Evolutionary conservation across 2,329 filamentous ascomycete species (phyloP).

Genomic region (Talaromyces funiculosus): DNA sequence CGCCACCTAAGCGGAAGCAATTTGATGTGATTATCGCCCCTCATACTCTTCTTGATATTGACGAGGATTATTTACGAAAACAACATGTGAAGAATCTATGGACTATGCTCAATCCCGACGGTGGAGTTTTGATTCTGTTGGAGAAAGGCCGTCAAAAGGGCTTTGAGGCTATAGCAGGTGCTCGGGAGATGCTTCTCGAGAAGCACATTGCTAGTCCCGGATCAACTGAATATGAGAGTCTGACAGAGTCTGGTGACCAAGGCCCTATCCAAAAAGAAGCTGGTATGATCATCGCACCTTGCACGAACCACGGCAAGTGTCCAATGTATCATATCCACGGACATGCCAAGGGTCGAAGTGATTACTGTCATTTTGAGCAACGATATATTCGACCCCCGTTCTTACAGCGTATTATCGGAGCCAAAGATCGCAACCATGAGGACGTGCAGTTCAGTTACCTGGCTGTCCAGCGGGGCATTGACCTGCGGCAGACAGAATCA

Average conservation of each 20-base stretch:
- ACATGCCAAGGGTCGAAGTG: conserved; percentile 67
- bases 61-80: conserved; percentile 71
- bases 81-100: conserved; percentile 81
- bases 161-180: conserved; percentile 85
- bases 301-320: conserved; percentile 81
- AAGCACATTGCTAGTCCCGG: conserved; percentile 63
- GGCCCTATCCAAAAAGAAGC: conserved; percentile 44
- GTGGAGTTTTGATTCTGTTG: conserved; percentile 77
- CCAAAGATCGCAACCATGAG: conserved; percentile 70
- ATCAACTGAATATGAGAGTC: conserved; percentile 38
- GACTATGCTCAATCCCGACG: conserved; percentile 74
- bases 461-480: conserved; percentile 70
- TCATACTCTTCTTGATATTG: conserved; percentile 70
- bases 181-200: conserved; percentile 70
- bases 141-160: conserved; percentile 90
- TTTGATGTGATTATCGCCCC: conserved; percentile 89
- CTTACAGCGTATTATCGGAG: conserved; percentile 67
- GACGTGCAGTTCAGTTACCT: conserved; percentile 89
- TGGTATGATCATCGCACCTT: conserved; percentile 60
- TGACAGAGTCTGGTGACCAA: conserved; percentile 27
- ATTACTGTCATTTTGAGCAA: conserved; percentile 88
- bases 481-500: conserved; percentile 43
- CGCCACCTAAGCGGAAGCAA: conserved; percentile 60
- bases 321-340: conserved; percentile 80
- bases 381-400: conserved; percentile 79